Evolutionary conservation across 1,284 basidiomycete species (phyloP).

Genomic region (Trichosporon faecale): DNA sequence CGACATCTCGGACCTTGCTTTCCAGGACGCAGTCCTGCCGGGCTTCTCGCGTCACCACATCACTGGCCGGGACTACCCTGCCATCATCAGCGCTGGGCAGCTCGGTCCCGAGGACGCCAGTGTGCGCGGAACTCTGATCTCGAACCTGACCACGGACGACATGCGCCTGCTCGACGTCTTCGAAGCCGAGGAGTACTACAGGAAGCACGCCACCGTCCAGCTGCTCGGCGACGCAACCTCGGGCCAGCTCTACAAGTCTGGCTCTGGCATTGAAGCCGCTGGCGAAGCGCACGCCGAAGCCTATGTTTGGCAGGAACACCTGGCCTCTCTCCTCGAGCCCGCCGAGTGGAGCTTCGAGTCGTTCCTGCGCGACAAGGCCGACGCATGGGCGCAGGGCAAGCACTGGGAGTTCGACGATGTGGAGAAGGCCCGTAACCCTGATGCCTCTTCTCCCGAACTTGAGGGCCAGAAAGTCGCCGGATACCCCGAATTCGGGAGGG

Average conservation of each 20-base stretch:
- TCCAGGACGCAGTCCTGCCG: slow-evolving; percentile 62
- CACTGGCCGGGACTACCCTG: slow-evolving; percentile 69
- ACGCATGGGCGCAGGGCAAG: slow-evolving; percentile 34
- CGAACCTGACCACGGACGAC: slow-evolving; percentile 62
- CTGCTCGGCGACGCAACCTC: slow-evolving; percentile 49
- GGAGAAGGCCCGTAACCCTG: slow-evolving; percentile 67
- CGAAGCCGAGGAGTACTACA: slow-evolving; percentile 59
- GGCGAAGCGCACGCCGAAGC: slow-evolving; percentile 56
- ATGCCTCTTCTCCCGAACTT: slow-evolving; percentile 40
- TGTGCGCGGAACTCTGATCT: slow-evolving; percentile 69
- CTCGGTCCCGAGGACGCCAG: slow-evolving; percentile 54
- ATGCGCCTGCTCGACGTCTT: slow-evolving; percentile 66
- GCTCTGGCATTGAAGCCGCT: slow-evolving; percentile 13
- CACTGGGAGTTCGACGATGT: slow-evolving; percentile 62
- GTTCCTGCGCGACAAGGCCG: slow-evolving; percentile 41
- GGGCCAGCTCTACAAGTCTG: slow-evolving; percentile 29
- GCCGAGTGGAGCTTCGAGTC: slow-evolving; percentile 61
- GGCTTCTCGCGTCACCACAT: slow-evolving; percentile 73
- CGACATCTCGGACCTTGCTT: slow-evolving; percentile 58
- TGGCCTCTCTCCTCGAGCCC: slow-evolving; percentile 58
- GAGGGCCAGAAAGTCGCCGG: slow-evolving; percentile 32
- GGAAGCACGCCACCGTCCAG: slow-evolving; percentile 56
- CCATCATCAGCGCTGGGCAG: slow-evolving; percentile 55
- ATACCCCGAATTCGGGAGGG: slow-evolving; percentile 59
- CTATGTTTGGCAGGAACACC: slow-evolving; percentile 65